Conservation (phyloP, 2,329 filamentous ascomycete genomes). For the Paraphaeosphaeria minitans region DNA sequence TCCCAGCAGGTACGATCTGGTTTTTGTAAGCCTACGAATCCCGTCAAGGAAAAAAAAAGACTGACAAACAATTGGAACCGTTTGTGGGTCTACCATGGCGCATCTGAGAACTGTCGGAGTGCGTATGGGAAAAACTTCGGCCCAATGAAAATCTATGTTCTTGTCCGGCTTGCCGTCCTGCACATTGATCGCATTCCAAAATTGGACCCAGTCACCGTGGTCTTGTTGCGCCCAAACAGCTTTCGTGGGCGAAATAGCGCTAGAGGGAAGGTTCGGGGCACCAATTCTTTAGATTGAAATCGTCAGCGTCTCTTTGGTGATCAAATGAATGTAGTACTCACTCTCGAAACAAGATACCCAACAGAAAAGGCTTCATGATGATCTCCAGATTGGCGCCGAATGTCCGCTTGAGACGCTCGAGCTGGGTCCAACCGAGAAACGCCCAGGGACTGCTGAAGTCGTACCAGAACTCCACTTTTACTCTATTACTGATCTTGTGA, state of each 20-base stretch:
- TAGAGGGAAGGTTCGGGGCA: constrained; percentile 38
- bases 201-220: constrained; percentile 39
- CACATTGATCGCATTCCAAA: constrained; percentile 39
- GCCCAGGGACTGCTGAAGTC: constrained; percentile 45
- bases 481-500: constrained; percentile 14
- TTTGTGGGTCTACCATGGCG: constrained; percentile 32
- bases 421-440: constrained; percentile 42
- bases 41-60: neutral
- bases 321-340: constrained; percentile 10
- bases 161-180: constrained; percentile 33
- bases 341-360: constrained; percentile 43
- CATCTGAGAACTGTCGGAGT: constrained; percentile 41
- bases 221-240: constrained; percentile 35
- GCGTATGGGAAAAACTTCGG: constrained; percentile 40
- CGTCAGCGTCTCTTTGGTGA: constrained; percentile 1
- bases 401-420: constrained; percentile 30
- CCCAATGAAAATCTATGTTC: constrained; percentile 37
- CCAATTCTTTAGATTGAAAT: constrained; percentile 28
- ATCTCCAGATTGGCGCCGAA: constrained; percentile 35
- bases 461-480: constrained; percentile 41
- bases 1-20: constrained; percentile 43
- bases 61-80: constrained; percentile 33
- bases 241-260: constrained; percentile 31
- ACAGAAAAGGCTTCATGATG: constrained; percentile 39
- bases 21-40: constrained; percentile 13